Evolutionary conservation across 345 rosid genomes (phyloP), one percentile per base, ranked within the genome.

Genomic region (Acer saccharum): DNA sequence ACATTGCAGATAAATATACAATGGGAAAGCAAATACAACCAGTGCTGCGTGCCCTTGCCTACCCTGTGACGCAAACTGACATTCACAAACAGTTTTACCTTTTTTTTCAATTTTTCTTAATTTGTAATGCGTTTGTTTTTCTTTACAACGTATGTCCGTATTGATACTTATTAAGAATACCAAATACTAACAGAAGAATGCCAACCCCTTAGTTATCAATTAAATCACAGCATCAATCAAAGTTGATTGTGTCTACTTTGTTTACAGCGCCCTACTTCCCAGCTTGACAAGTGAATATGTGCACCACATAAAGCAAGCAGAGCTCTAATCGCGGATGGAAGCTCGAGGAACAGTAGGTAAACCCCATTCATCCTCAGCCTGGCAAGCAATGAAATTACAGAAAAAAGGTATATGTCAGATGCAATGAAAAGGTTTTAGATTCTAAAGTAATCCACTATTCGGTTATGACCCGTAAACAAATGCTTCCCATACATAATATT

Each of bases 341-440:
- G 99, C 92, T 14, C 79, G 93, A 55, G 99, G 98, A 39, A 91
- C 98, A 6, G 99, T 83, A 1, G 99, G 98, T 74, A 94, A 86
- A 67, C 98, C 97, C 71, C 87, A 82, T 78, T 97, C 98, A 82
- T 97, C 98, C 73, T 89, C 96, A 58, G 89, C 94, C 99, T 97
- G 94, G 52, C 60, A 61, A 84, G 27, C 74, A 80, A 54, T 75
- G 68, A 57, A 68, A 29, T 25, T 54, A 23, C 1, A 27, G 29
- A 52, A 65, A 65, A 75, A 10, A 20, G 3, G 3, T 66, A 39
- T 23, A 3, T 67, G 21, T 35, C 39, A 35, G 50, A 27, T 65
- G 35, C 55, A 48, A 32, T 21, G 58, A 9, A 43, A 16, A 35
- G 39, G 39, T 35, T 10, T 6, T 21, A 60, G 21, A 57, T 32